Evolutionary conservation across 345 rosid species (phyloP).

Genomic region (Carallia brachiata): DNA sequence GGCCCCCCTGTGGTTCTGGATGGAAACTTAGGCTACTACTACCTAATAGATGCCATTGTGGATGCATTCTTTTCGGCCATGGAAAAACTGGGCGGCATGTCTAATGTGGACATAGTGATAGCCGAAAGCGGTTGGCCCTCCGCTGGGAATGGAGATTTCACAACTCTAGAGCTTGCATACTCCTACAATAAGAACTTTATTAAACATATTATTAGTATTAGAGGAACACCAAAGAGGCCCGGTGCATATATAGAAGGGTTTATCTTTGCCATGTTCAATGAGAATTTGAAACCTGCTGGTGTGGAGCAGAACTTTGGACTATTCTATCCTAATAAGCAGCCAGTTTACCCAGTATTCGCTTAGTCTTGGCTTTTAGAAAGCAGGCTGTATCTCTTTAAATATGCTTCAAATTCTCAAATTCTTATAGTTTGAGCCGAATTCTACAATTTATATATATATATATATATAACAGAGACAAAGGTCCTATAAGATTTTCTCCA

Average conservation of each 20-base stretch:
- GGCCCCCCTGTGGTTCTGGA: constrained; percentile 2
- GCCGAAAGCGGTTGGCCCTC: constrained; percentile 50
- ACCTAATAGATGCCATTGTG: constrained; percentile 25
- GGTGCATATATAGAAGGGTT: not conserved
- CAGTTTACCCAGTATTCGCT: constrained; percentile 12
- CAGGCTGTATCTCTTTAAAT: not conserved
- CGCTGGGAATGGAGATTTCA: constrained; percentile 24
- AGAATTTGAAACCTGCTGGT: constrained; percentile 18
- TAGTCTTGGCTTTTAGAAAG: not conserved
- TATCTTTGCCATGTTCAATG: constrained; percentile 19
- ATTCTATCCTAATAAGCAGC: constrained; percentile 15
- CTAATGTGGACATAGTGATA: constrained; percentile 20
- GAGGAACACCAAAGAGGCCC: constrained; percentile 27
- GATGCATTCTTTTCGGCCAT: constrained; percentile 17
- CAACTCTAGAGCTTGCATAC: constrained; percentile 21
- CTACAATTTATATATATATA: no score
- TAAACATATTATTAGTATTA: not conserved
- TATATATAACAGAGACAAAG: no score
- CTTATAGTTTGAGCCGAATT: no score
- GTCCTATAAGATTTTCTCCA: no score
- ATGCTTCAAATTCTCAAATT: not conserved
- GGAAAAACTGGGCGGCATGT: constrained; percentile 24
- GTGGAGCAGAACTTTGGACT: constrained; percentile 16
- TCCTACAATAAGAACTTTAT: constrained; percentile 21
- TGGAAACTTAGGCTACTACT: constrained; percentile 10